Evolutionary conservation across 805 yeast species (phyloP).

Genomic region (Lipomyces kockii): DNA sequence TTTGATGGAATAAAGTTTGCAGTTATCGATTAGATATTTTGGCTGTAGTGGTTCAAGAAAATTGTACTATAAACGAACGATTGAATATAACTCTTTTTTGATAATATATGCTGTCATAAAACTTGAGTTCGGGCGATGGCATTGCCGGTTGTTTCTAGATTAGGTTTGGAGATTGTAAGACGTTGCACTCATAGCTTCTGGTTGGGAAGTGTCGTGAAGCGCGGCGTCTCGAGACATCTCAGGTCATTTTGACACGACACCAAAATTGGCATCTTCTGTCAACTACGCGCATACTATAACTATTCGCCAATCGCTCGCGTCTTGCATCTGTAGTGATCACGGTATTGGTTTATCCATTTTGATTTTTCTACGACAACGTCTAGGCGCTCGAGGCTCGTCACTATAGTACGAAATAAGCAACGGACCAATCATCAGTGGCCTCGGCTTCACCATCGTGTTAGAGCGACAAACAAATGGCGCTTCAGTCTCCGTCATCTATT

Average conservation of each 20-base stretch:
- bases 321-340: not conserved
- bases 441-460: not conserved
- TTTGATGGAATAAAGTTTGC: not conserved
- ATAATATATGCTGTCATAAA: not conserved
- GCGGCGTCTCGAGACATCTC: no score
- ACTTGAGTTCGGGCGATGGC: not conserved
- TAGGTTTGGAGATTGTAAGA: no score
- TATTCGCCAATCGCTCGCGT: not conserved
- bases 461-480: slow-evolving; percentile 6
- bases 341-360: not conserved
- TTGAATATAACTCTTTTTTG: not conserved
- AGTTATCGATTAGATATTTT: not conserved
- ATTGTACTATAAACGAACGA: not conserved
- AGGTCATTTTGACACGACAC: not conserved
- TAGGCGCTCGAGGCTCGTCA: not conserved
- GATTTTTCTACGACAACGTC: not conserved
- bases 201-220: no score
- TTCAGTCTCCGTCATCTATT: slow-evolving; percentile 12
- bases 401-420: not conserved
- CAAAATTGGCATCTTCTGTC: not conserved
- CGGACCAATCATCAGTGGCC: not conserved
- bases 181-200: no score
- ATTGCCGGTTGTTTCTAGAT: not conserved
- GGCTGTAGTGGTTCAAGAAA: not conserved
- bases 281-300: not conserved